These are phyloP conservation scores for Aotearoamyces nothofagi DNA, from an alignment of 2,329 filamentous ascomycete species.

Conservation along the genomic window DNA sequence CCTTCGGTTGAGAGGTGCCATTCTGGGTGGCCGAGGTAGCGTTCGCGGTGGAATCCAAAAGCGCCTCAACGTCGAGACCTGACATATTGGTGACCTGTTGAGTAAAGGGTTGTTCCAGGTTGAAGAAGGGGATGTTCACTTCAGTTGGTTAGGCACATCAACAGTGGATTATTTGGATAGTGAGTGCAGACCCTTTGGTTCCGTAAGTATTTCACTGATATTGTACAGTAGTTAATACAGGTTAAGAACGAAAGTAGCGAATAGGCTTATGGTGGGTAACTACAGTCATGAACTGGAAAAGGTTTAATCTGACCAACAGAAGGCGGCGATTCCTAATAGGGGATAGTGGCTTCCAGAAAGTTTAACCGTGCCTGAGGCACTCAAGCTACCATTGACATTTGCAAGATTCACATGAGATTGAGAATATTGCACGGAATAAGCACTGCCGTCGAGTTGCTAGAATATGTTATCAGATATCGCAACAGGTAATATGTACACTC, in stretches of 20 bases:
- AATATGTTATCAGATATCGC: no score
- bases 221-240: no score
- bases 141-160: not conserved
- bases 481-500: no score
- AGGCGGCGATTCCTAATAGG: not conserved
- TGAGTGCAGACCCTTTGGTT: slow-evolving; percentile 2
- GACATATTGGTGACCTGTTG: slow-evolving; percentile 34
- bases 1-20: slow-evolving; percentile 28
- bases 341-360: not conserved
- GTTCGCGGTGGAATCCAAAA: slow-evolving; percentile 73
- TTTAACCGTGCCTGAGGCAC: no score
- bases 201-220: not conserved
- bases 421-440: no score
- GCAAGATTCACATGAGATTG: no score
- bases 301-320: not conserved
- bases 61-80: slow-evolving; percentile 70
- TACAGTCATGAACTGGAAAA: not conserved
- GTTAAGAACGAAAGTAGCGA: not conserved
- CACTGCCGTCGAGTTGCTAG: no score
- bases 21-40: slow-evolving; percentile 30
- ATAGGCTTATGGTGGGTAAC: not conserved
- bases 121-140: slow-evolving; percentile 1
- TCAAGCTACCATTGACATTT: no score
- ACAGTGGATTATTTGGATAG: not conserved
- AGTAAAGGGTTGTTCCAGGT: not conserved